Evolutionary conservation across 768 basidiomycete genomes (phyloP), one percentile per base, ranked within the genome.

Genomic region (Clitopilus hobsonii): DNA sequence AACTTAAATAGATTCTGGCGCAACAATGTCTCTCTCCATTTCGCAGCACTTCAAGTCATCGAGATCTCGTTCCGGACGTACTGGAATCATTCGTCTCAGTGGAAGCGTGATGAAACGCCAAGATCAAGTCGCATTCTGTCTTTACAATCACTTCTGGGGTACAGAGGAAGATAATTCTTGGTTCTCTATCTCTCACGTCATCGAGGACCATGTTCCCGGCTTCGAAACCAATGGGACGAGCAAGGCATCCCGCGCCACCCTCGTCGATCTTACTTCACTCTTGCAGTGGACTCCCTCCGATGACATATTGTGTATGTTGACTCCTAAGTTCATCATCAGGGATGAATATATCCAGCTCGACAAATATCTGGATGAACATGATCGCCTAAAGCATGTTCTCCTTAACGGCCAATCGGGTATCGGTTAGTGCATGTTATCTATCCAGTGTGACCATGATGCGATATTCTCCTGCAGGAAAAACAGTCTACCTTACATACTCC

Each of bases 401-500:
- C 38, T 41, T 41, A 18, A 10, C 8, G 38, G 38, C 8, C 38
- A 41, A 18, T 18, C 38, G 18, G 38, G 38, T 18, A 41, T 41
- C 6, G 38, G 38, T 41, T 41, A 6, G 38, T 18, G 38, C 10
- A 41, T 8, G 6, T 18, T 41, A 20, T 18, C 38, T 41, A 11
- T 41, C 26, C 28, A 30, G 5, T 13, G 13, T 25, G 8, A 10
- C 8, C n/a, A 7, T 41, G n/a, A 41, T 11, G 18, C 18, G 8
- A 41, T 22, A 23, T 32, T 52, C 11, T 16, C 25, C 20, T 20
- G 13, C 20, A 52, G 51, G 51, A 29, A 52, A 52, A 30, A 52
- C 26, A 23, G 18, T 30, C 24, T 52, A 52, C 28, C 51, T 52
- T n/a, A 52, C 51, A 4, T 52, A 52, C 25, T 52, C 27, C 32